Conservation (phyloP, 225 moss, liverwort and hornwort genomes). For the Physcomitrium patens region DNA sequence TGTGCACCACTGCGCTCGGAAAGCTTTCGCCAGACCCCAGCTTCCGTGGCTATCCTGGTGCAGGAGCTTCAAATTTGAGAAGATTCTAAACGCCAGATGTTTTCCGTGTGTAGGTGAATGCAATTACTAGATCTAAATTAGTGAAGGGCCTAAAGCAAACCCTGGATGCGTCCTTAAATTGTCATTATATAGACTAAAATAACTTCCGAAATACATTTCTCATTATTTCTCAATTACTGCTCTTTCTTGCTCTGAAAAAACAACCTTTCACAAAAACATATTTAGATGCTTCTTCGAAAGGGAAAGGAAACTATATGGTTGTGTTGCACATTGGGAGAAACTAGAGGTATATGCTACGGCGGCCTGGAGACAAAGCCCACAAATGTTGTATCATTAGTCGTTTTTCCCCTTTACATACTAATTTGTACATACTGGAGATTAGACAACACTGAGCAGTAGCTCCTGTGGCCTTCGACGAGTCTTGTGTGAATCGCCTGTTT, state of each 20-base stretch:
- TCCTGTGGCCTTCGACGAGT: no score
- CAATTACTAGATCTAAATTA: conserved; percentile 46
- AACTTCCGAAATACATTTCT: conserved; percentile 34
- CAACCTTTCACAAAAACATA: conserved; percentile 28
- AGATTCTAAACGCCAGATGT: neutral
- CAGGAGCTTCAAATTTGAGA: neutral
- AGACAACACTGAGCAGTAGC: no score
- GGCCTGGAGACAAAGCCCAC: no score
- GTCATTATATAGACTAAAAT: conserved; percentile 36
- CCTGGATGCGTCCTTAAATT: conserved; percentile 38
- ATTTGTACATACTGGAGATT: no score
- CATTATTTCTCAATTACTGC: conserved; percentile 17
- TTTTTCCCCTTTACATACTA: no score
- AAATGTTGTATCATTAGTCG: no score
- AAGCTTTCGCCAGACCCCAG: conserved; percentile 27
- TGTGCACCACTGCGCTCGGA: conserved; percentile 72
- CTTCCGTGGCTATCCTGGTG: neutral
- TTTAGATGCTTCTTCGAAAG: conserved; percentile 16
- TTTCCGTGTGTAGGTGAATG: conserved; percentile 46
- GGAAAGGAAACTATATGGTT: neutral
- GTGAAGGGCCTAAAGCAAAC: conserved; percentile 54
- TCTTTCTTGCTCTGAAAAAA: conserved; percentile 34
- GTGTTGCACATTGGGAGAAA: no score
- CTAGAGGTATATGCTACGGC: no score
- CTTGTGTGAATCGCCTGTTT: no score